Evolutionary conservation across 1,139 yeast genomes (phyloP).

Genomic region (Scheffersomyces titani): DNA sequence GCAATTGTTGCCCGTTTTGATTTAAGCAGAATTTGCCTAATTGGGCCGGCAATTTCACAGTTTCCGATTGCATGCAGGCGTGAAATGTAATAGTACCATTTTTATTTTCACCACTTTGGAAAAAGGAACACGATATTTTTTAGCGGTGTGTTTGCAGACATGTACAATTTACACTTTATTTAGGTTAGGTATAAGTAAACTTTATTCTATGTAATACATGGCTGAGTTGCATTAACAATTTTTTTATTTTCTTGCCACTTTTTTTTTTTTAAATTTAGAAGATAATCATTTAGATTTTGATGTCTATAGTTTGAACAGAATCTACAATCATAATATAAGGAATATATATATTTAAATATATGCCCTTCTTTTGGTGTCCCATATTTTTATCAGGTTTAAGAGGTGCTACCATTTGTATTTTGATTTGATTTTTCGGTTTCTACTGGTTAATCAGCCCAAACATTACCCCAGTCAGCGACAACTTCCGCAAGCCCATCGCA

Average conservation of each 20-base stretch:
- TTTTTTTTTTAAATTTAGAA: not conserved
- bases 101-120: not conserved
- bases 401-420: not conserved
- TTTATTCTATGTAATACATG: not conserved
- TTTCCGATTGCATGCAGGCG: not conserved
- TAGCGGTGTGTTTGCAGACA: not conserved
- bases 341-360: no score
- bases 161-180: constrained; percentile 1
- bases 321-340: not conserved
- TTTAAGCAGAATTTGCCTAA: constrained; percentile 1
- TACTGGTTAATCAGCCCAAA: not conserved
- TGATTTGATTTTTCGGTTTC: not conserved
- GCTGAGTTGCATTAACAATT: not conserved
- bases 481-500: not conserved
- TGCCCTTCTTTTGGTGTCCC: not conserved
- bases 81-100: not conserved
- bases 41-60: constrained; percentile 6
- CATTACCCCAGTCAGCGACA: not conserved
- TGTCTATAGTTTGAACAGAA: not conserved
- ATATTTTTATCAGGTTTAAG: not conserved
- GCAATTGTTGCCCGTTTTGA: not conserved
- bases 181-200: not conserved
- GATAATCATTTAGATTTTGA: not conserved
- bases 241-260: not conserved
- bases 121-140: not conserved